These are phyloP conservation scores for Alternaria infectoria DNA, from an alignment of 2,329 filamentous ascomycete species.

Conservation along the genomic window DNA sequence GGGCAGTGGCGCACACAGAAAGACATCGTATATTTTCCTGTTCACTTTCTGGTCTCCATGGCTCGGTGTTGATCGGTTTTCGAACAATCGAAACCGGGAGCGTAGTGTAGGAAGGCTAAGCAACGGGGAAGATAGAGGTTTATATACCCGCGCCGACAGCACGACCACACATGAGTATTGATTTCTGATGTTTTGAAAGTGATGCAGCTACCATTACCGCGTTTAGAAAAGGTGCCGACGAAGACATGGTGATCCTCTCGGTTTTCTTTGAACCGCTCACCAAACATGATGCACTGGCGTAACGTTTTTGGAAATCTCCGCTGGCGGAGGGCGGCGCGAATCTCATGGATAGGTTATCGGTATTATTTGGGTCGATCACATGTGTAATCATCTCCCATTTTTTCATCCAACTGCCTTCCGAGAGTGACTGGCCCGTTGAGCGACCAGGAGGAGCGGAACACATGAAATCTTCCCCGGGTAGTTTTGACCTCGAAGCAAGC, in stretches of 20 bases:
- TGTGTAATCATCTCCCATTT: not conserved
- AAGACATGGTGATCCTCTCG: not conserved
- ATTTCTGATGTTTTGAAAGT: not conserved
- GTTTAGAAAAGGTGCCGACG: not conserved
- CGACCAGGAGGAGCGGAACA: not conserved
- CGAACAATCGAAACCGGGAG: too few relatives aligned
- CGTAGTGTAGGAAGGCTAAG: not conserved
- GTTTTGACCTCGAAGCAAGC: not conserved
- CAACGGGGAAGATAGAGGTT: not conserved
- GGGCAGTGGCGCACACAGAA: not conserved
- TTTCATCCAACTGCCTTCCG: not conserved
- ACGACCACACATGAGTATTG: not conserved
- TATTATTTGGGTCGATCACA: not conserved
- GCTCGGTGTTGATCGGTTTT: too few relatives aligned
- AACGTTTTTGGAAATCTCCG: not conserved
- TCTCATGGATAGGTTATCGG: not conserved
- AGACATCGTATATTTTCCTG: not conserved
- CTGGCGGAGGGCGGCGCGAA: not conserved
- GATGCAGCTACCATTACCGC: not conserved
- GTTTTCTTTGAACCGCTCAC: not conserved
- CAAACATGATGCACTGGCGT: accelerated
- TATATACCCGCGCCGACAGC: not conserved
- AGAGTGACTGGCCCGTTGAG: not conserved
- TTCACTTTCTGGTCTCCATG: not conserved
- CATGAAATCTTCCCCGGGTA: not conserved